Evolutionary conservation across 2,329 filamentous ascomycete species (phyloP), one percentile per base, ranked within the genome.

Genomic region (Ascochyta fabae): DNA sequence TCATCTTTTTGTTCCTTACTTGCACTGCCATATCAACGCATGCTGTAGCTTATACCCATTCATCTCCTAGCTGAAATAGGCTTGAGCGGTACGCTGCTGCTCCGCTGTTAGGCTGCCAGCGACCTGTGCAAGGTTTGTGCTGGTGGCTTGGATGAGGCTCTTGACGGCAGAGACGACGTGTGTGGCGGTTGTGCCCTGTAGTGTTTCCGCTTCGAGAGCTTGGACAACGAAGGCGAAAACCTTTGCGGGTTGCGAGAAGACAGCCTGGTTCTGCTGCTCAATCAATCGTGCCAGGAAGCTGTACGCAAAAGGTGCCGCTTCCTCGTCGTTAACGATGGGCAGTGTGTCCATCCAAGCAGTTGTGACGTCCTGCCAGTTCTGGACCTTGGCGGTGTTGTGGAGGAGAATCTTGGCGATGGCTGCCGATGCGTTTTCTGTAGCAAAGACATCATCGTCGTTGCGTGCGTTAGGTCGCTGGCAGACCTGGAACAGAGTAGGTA

Each of bases 401-500:
- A 96, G 92, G 62, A 99, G 82, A 48, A 99, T 94, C 83, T 99
- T 99, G 33, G 95, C 95, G 70, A 99, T 95, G 64, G 92, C 92
- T 38, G 95, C 94, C 66, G 92, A 97, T 6, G 94, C 94, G 72
- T 99, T 99, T 79, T 99, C 95, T 1, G 95, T 98, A 2, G 95
- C 95, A 73, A 96, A 99, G 2, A 96, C 89, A 68, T 98, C 93
- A 67, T 98, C 95, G 61, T 98, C 95, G 43, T 86, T 88, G 61
- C 95, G 87, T 5, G 94, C 88, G 62, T 96, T 89, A 2, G 89
- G 86, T 51, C 94, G 84, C 70, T 90, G 88, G 6, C 88, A 92
- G 42, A 91, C 90, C 72, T 92, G 87, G 80, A 99, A 96, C 29
- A 99, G 83, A 61, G 86, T 87, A 10, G 90, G 90, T 48, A 98